Evolutionary conservation across 441 rosid genomes (phyloP), one percentile per base, ranked within the genome.

Genomic region (Viola pubescens): DNA sequence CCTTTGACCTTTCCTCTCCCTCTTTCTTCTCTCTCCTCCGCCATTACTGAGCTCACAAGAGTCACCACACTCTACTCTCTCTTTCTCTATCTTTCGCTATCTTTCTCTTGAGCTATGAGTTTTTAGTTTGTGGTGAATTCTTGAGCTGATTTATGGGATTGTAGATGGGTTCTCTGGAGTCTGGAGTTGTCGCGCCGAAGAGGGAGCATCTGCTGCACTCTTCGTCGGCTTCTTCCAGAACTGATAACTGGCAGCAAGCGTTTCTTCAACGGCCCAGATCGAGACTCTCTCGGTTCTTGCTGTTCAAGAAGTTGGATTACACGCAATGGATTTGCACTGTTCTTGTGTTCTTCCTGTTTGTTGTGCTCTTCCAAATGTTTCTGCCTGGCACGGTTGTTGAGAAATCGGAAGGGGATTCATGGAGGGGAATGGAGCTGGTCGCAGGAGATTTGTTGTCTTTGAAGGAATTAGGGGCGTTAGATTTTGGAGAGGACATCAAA

Each of bases 111-210:
- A 14, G 14, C 11, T 6, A 38, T 11, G 45, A 19, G 60, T 61
- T 61, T 47, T 60, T 63, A 14, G 5, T 9, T 52, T 45, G 19
- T 12, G 54, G 37, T 54, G 9, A 42, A 58, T 47, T 63, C 52
- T 34, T n/a, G n/a, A 41, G 65, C 52, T 63, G 46, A 63, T 59
- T 62, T 40, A 70, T 72, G 80, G 48, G 65, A 62, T 67, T 64
- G 54, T 56, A 58, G 46, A 90, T 94, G 97, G 95, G 94, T 61
- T 94, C 96, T 52, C 64, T 86, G 37, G 97, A 85, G 64, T 66
- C 70, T 55, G 85, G 77, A 66, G n/a, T n/a, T n/a, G 66, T 77
- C 67, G 80, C 88, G 34, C 65, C 70, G 70, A 88, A 80, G 84
- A 79, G 87, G 54, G 88, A 78, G 60, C 62, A 53, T 66, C 74